Evolutionary conservation across 805 yeast genomes (phyloP), one percentile per base, ranked within the genome.

Genomic region (Saccharomycopsis oosterbeekiorum): DNA sequence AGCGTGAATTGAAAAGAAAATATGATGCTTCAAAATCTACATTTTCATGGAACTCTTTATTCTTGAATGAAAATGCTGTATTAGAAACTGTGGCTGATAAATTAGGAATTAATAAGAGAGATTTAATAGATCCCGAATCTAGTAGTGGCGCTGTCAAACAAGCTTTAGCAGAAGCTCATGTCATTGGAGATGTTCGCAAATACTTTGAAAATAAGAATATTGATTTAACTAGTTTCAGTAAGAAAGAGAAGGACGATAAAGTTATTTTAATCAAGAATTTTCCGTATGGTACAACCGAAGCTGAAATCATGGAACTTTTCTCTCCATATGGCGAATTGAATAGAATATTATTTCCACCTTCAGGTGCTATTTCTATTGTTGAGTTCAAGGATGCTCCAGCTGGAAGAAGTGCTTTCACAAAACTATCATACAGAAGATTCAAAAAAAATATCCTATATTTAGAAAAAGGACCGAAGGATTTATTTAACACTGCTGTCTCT

Each of bases 81-180:
- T 77, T 94, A 73, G 93, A 90, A 57, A 86, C 94, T 59, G 94
- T 91, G 53, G 97, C 98, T 1, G 71, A 82, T 8, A 86, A 87
- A 68, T 74, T 94, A 73, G 98, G 98, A 8, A 77, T 94, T 57
- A 71, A 84, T 34, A 94, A 93, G 72, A 79, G 94, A 8, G 89
- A 90, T 61, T 79, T 94, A 69, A 81, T 94, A 64, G 96, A 94
- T 71, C 93, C 97, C 0, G 88, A 89, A 67, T 89, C 85, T 65
- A 80, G 96, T 8, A 84, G 80, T 63, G 87, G 96, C 59, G 97
- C 97, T 0, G 98, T 94, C 14, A 89, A 92, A 70, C 98, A 92
- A 73, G 98, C 99, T 0, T 80, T 94, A 65, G 98, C 99, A 0
- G 99, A 94, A 75, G 96, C 97, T 1, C 94, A 91, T 69, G 97